Percentiles rank a stretch among this genome's conserved stretches.
Evolutionary conservation across 305 asterid genomes (phyloP).

Genomic region (Salvia sclarea): DNA sequence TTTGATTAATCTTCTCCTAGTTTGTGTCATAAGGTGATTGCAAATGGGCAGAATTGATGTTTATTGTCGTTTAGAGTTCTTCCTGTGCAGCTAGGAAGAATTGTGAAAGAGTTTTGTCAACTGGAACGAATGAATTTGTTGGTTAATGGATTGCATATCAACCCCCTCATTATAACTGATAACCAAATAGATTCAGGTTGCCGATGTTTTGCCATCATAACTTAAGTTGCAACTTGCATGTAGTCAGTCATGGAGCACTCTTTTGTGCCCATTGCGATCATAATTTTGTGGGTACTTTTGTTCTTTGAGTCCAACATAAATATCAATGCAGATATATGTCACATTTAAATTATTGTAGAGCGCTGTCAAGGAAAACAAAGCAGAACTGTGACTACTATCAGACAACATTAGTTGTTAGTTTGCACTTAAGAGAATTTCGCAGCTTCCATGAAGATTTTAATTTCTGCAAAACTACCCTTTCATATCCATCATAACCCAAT

Average conservation of each 20-base stretch:
- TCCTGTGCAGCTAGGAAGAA: not conserved
- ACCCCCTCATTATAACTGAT: not conserved
- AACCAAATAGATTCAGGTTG: not conserved
- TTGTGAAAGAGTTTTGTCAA: not conserved
- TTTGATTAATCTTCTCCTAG: conserved; percentile 1
- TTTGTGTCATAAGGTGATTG: not conserved
- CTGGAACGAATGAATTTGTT: conserved; percentile 3
- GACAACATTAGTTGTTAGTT: conserved; percentile 6
- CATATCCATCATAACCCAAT: conserved; percentile 1
- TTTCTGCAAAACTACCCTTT: not conserved
- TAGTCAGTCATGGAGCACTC: not conserved
- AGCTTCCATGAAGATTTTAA: not conserved
- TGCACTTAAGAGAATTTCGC: not conserved
- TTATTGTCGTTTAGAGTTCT: not conserved
- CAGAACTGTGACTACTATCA: conserved; percentile 7
- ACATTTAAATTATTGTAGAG: not conserved
- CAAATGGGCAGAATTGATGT: not conserved
- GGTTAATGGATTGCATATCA: not conserved
- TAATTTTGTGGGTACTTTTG: not conserved
- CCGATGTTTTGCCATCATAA: not conserved
- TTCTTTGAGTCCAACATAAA: not conserved
- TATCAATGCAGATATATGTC: not conserved
- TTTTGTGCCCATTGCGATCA: not conserved
- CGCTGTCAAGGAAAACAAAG: not conserved
- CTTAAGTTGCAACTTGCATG: not conserved